These are phyloP conservation scores for Ulota crispa DNA, from an alignment of 225 moss, liverwort and hornwort genomes.

Conservation along the genomic window DNA sequence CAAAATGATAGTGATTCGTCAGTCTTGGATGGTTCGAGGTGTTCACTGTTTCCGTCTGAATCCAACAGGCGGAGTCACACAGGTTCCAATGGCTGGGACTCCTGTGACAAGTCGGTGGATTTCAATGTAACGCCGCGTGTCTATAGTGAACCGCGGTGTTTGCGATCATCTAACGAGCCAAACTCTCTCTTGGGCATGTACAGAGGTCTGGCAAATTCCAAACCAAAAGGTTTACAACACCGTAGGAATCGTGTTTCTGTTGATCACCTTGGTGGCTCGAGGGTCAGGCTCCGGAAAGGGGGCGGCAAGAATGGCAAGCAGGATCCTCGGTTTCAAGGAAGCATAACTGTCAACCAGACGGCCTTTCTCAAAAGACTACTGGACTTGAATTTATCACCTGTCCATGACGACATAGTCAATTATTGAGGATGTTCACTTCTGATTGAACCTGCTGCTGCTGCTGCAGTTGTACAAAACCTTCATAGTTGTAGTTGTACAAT, in stretches of 20 bases:
- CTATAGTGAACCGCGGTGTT: constrained; percentile 56
- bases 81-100: constrained; percentile 49
- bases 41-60: constrained; percentile 47
- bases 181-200: constrained; percentile 77
- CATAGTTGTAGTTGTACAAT: constrained; percentile 29
- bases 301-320: constrained; percentile 68
- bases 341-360: constrained; percentile 85
- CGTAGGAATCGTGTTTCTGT: constrained; percentile 85
- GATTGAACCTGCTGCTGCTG: constrained; percentile 25
- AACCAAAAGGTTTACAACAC: constrained; percentile 75
- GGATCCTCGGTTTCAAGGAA: constrained; percentile 76
- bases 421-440: constrained; percentile 37
- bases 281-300: constrained; percentile 52
- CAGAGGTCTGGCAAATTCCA: constrained; percentile 67
- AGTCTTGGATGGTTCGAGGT: constrained; percentile 44
- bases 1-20: constrained; percentile 53
- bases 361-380: constrained; percentile 63
- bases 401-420: constrained; percentile 54
- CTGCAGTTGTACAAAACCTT: constrained; percentile 31
- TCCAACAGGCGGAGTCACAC: constrained; percentile 47
- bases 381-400: constrained; percentile 60
- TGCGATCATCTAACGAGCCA: constrained; percentile 57
- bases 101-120: constrained; percentile 56
- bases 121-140: constrained; percentile 43
- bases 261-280: constrained; percentile 84